Evolutionary conservation across 768 basidiomycete genomes (phyloP).

Genomic region (Termitomyces sp.): DNA sequence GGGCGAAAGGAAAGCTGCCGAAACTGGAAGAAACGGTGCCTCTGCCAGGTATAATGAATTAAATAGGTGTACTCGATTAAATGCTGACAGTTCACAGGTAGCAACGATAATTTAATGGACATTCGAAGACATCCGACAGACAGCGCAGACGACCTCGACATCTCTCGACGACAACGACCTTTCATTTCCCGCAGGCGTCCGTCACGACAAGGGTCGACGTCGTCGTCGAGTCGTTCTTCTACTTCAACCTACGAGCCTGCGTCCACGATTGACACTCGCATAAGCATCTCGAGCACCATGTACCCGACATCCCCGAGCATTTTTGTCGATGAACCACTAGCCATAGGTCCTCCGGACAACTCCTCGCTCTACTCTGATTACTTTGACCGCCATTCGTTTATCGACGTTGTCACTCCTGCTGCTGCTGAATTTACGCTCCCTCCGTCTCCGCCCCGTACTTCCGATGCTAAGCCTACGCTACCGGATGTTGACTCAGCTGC

Average conservation of each 20-base stretch:
- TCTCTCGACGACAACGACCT: conserved; percentile 18
- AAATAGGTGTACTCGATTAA: neutral
- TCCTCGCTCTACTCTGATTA: conserved; percentile 4
- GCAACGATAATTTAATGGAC: conserved; percentile 12
- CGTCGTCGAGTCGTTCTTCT: conserved; percentile 22
- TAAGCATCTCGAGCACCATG: conserved; percentile 38
- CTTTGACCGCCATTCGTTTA: conserved; percentile 24
- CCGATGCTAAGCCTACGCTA: neutral
- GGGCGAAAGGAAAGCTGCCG: conserved; percentile 13
- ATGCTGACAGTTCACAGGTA: conserved; percentile 3
- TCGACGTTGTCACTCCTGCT: conserved; percentile 27
- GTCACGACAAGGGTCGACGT: conserved; percentile 14
- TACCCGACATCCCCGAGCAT: conserved; percentile 29
- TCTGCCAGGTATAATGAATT: neutral
- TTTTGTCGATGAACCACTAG: conserved; percentile 19
- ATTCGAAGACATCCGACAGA: conserved; percentile 15
- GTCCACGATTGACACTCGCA: conserved; percentile 31
- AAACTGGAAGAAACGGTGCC: conserved; percentile 5
- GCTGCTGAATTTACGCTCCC: conserved; percentile 13
- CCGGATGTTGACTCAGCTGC: conserved; percentile 31
- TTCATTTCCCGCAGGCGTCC: conserved; percentile 27
- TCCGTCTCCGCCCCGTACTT: conserved; percentile 15
- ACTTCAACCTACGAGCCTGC: conserved; percentile 21
- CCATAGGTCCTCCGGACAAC: conserved; percentile 17
- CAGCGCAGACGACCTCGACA: neutral